A percentile compares a stretch with the other conserved stretches of the same genome.
Conservation (phyloP, 1,284 basidiomycete species). For the Ustilago nuda region DNA sequence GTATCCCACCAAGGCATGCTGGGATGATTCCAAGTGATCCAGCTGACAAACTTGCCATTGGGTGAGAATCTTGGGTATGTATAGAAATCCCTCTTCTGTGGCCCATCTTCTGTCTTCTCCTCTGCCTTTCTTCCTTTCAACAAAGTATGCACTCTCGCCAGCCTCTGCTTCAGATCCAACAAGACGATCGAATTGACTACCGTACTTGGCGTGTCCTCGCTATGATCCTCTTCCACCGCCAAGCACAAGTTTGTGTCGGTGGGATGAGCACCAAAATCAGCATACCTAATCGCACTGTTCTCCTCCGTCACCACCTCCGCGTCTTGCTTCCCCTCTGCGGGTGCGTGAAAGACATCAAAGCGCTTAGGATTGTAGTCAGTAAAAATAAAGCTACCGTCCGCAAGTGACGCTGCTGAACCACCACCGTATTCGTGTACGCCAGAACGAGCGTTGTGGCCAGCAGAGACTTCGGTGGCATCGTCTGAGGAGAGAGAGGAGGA, state of each 20-base stretch:
- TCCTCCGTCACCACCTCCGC: constrained; percentile 76
- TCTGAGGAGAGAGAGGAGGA: constrained; percentile 66
- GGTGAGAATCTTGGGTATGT: constrained; percentile 76
- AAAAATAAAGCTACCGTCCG: constrained; percentile 52
- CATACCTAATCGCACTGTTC: constrained; percentile 75
- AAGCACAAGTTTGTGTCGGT: constrained; percentile 71
- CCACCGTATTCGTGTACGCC: constrained; percentile 65
- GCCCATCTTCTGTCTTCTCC: constrained; percentile 36
- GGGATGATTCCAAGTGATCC: constrained; percentile 79
- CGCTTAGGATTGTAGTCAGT: constrained; percentile 48
- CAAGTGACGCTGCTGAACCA: constrained; percentile 48
- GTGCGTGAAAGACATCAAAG: constrained; percentile 34
- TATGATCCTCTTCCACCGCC: constrained; percentile 78
- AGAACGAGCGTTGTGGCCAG: constrained; percentile 50
- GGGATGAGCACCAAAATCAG: constrained; percentile 68
- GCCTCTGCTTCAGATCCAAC: constrained; percentile 71
- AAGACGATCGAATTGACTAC: constrained; percentile 75
- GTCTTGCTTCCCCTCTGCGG: constrained; percentile 44
- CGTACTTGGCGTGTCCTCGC: constrained; percentile 73
- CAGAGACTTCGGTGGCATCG: constrained; percentile 34
- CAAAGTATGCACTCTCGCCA: constrained; percentile 32
- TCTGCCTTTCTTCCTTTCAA: constrained; percentile 68
- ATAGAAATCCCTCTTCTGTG: constrained; percentile 77
- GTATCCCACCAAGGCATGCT: constrained; percentile 85
- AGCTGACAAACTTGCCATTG: constrained; percentile 77